Evolutionary conservation across 345 rosid species (phyloP).

Genomic region (Eucalyptus dawsonii): DNA sequence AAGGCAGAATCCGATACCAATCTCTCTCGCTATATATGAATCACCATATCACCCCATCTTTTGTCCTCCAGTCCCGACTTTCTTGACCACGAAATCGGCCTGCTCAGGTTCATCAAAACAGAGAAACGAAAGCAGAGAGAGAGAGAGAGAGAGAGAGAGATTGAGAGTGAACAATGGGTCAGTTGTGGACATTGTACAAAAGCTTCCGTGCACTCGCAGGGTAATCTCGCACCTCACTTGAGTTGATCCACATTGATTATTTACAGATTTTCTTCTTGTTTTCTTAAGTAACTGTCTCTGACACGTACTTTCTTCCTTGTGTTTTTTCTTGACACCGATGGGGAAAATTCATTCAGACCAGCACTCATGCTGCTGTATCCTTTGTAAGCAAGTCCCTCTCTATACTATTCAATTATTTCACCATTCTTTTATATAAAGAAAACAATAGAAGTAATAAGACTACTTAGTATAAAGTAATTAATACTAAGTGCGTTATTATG

Average conservation of each 20-base stretch:
- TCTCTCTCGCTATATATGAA: background rate
- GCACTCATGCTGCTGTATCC: background rate
- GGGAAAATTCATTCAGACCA: background rate
- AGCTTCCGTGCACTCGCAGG: background rate
- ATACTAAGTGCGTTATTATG: background rate
- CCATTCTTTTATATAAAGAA: background rate
- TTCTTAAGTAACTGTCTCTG: background rate
- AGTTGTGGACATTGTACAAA: background rate
- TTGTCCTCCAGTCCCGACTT: background rate
- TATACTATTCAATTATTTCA: background rate
- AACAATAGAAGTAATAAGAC: background rate
- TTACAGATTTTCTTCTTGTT: background rate
- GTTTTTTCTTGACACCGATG: background rate
- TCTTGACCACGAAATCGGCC: background rate
- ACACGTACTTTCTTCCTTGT: background rate
- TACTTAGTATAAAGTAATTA: background rate
- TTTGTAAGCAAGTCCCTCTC: background rate
- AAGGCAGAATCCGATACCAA: constrained; percentile 45
- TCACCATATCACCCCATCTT: background rate
- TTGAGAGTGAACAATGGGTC: background rate
- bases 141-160: background rate
- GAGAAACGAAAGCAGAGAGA: background rate
- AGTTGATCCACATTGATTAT: background rate
- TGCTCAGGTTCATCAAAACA: background rate
- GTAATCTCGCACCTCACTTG: background rate